A percentile compares a stretch with the other conserved stretches of the same genome.
Evolutionary conservation across 2,329 filamentous ascomycete genomes (phyloP).

Genomic region (Nemania serpens): DNA sequence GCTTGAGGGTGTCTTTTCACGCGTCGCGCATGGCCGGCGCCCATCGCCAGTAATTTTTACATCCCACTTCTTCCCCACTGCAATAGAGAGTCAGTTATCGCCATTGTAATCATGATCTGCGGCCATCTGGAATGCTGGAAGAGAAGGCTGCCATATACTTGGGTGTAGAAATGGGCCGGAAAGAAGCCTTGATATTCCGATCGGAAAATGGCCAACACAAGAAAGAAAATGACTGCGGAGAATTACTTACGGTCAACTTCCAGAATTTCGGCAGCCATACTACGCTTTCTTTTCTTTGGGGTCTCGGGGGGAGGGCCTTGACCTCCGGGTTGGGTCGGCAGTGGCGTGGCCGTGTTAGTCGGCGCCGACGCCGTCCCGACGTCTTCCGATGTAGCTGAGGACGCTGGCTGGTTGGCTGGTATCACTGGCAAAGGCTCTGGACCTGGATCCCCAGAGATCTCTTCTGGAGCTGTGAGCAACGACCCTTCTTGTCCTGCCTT

Average conservation of each 20-base stretch:
- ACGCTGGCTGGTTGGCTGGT: background rate
- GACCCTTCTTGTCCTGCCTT: background rate
- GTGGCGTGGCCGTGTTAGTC: no score
- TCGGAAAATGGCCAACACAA: background rate
- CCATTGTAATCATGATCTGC: no score
- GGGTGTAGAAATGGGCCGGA: background rate
- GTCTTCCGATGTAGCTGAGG: background rate
- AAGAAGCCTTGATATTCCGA: background rate
- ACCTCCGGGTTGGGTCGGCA: background rate
- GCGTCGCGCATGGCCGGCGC: slow-evolving; percentile 23
- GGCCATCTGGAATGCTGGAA: background rate
- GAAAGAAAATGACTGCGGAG: background rate
- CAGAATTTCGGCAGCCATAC: slow-evolving; percentile 22
- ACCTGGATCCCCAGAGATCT: background rate
- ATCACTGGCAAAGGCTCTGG: no score
- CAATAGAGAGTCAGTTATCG: background rate
- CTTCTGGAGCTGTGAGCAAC: background rate
- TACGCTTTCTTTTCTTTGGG: slow-evolving; percentile 23
- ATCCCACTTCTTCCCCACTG: slow-evolving; percentile 31
- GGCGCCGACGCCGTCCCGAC: background rate
- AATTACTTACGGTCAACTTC: slow-evolving; percentile 9
- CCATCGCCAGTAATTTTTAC: slow-evolving; percentile 28
- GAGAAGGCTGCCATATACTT: background rate
- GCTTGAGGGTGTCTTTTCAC: background rate
- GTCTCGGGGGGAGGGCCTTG: background rate